Base-by-base conservation (phyloP, 371 early-diverging fungal species). In the Thermomucor indicae-seudaticae region DNA sequence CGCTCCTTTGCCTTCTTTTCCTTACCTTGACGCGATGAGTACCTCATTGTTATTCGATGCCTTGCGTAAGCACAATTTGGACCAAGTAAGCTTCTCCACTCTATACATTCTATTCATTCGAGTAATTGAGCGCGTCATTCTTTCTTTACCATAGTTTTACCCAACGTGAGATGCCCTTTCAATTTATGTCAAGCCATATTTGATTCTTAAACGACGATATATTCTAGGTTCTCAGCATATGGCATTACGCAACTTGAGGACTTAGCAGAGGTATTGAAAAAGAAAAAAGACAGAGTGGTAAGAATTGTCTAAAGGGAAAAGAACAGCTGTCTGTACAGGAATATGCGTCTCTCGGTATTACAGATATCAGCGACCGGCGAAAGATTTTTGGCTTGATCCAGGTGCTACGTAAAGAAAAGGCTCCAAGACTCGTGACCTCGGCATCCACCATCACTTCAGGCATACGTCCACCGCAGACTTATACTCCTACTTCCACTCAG, bases 311-410 rank as follows among this genome's bases (percentile, higher is more conserved):
- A 47, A 20, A 27, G 3, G 16, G 30, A 27, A 44, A n/a, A 44
- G n/a, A 28, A 40, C 38, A 84, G 80, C 77, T 92, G 47, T 86
- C 86, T 31, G 85, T 92, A 77, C 86, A 86, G 63, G 91, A 91
- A 70, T 92, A 89, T 66, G 79, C 74, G 41, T 61, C 74, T 16
- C 72, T 91, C 22, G 92, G 92, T 10, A 87, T 92, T 17, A 83
- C 80, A 23, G 75, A 80, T 38, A 84, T 84, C 70, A 82, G 81
- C 31, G 93, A 92, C 60, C 69, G 91, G 31, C 86, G 88, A 53
- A 69, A 83, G 58, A 78, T 78, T 37, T 90, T 90, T 67, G 82
- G 85, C 34, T 72, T 92, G 25, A 87, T 90, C 38, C 70, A 69
- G 40, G 38, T 61, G 28, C 55, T 75, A 24, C 66, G 75, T 10